Percentiles rank a stretch among this genome's conserved stretches.
These are phyloP conservation scores for Komagataella populi DNA, from an alignment of 805 yeast species.

Conservation along the genomic window DNA sequence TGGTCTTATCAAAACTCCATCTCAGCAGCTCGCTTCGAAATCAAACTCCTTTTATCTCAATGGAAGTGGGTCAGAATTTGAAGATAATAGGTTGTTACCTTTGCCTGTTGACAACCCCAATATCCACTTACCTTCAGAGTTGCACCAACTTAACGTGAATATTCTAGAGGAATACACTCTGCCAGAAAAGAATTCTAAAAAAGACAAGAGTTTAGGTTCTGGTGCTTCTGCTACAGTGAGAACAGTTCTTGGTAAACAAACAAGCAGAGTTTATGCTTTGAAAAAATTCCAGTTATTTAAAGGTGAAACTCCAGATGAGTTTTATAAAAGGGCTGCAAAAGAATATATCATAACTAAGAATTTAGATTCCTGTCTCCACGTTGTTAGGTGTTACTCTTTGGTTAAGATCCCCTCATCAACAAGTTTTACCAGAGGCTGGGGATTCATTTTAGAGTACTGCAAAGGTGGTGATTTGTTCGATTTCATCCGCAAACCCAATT, in stretches of 20 bases:
- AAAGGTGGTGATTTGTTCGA: constrained; percentile 47
- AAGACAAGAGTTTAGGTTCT: constrained; percentile 43
- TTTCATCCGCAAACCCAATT: constrained; percentile 43
- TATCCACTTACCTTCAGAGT: constrained; percentile 42
- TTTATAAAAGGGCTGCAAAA: constrained; percentile 55
- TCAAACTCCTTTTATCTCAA: constrained; percentile 10
- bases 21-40: not conserved
- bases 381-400: constrained; percentile 44
- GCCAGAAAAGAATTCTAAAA: constrained; percentile 20
- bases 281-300: constrained; percentile 53
- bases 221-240: constrained; percentile 71
- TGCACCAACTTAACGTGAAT: constrained; percentile 35
- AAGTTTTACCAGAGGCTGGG: constrained; percentile 62
- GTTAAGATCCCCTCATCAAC: constrained; percentile 46
- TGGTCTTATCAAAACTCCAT: not conserved
- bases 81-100: constrained; percentile 37
- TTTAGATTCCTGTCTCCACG: constrained; percentile 42
- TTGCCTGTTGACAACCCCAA: constrained; percentile 66
- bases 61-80: constrained; percentile 21
- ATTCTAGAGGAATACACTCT: constrained; percentile 46
- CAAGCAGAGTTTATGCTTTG: constrained; percentile 45
- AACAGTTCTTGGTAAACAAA: constrained; percentile 24
- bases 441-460: constrained; percentile 58
- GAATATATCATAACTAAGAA: constrained; percentile 57
- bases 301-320: constrained; percentile 58